Base-by-base conservation (phyloP, 116 monocot species). In the Trichopus zeylanicus region DNA sequence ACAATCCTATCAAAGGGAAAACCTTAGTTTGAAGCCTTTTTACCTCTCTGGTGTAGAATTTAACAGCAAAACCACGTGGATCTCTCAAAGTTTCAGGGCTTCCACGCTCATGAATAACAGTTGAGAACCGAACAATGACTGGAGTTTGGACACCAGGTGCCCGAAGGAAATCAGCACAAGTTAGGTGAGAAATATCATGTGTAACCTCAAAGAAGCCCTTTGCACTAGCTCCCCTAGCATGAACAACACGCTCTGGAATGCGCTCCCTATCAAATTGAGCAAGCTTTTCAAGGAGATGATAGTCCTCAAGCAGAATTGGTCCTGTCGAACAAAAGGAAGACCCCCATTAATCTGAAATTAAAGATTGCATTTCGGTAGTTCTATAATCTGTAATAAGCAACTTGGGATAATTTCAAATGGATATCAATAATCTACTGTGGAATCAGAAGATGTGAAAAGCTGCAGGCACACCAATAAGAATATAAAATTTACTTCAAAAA, bases 11-110 rank as follows among this genome's bases (percentile, higher is more conserved):
- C 23, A n/a, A 28, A 53, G 53, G 28, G 28, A 27, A 53, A 12
- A 9, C 10, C 11, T 28, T 0, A 53, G 10, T 13, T 11, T 42
- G 18, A 42, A 42, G 42, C n/a, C 42, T 3, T 0, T 3, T 15
- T 62, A 78, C 78, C 79, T 79, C 79, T 66, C 79, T 74, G 3
- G 79, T 79, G 53, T 79, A 79, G 33, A 79, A 79, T 57, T 79
- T 79, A 35, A 79, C 79, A 46, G 79, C 79, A 61, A 79, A 79
- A 28, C 79, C 79, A 20, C 79, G 59, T 51, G 79, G 79, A 30
- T 79, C 79, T 26, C 79, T 68, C 59, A 79, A 64, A 34, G 79
- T 79, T 59, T 79, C 79, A 65, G 79, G 79, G 33, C 74, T 74
- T 3, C 79, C 79, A 42, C 79, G 69, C 61, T 79, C 79, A 69